A percentile compares a stretch with the other conserved stretches of the same genome.
These are phyloP conservation scores for Hyaloscypha variabilis DNA, from an alignment of 495 filamentous ascomycete species.

Conservation along the genomic window DNA sequence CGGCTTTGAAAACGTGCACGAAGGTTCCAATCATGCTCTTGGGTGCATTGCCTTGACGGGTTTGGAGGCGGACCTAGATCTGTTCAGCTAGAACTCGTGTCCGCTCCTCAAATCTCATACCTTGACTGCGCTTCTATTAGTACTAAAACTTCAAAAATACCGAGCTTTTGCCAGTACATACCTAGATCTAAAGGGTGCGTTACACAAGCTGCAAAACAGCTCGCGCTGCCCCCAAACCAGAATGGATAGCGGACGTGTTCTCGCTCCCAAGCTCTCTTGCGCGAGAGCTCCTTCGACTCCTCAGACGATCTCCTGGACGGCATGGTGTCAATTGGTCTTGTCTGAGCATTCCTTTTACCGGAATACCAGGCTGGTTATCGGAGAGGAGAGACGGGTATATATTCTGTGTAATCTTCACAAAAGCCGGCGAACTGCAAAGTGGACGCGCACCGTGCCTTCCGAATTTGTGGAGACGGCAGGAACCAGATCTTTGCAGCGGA, in stretches of 20 bases:
- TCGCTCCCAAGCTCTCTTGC: constrained; percentile 39
- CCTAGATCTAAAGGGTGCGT: constrained; percentile 89
- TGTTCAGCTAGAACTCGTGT: constrained; percentile 21
- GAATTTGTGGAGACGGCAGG: not conserved
- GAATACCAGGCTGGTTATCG: not conserved
- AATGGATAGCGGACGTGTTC: constrained; percentile 69
- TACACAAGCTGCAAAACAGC: constrained; percentile 84
- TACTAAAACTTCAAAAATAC: not conserved
- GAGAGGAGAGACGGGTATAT: not conserved
- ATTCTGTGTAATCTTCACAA: not conserved
- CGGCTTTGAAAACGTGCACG: constrained; percentile 65
- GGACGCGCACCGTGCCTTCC: not conserved
- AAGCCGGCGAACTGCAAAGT: not conserved
- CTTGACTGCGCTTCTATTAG: constrained; percentile 48
- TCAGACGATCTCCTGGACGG: constrained; percentile 32
- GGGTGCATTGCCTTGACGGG: constrained; percentile 65
- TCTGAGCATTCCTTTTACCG: constrained; percentile 26
- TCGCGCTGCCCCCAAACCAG: constrained; percentile 94
- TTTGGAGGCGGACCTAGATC: constrained; percentile 82
- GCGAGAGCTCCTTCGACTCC: constrained; percentile 14
- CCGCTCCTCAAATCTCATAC: constrained; percentile 35
- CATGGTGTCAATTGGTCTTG: constrained; percentile 27
- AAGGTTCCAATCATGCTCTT: constrained; percentile 82
- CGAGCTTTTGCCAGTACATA: constrained; percentile 33
- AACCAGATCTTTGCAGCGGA: not conserved